Evolutionary conservation across 2,329 filamentous ascomycete species (phyloP).

Genomic region (Dendryphion nanum): DNA sequence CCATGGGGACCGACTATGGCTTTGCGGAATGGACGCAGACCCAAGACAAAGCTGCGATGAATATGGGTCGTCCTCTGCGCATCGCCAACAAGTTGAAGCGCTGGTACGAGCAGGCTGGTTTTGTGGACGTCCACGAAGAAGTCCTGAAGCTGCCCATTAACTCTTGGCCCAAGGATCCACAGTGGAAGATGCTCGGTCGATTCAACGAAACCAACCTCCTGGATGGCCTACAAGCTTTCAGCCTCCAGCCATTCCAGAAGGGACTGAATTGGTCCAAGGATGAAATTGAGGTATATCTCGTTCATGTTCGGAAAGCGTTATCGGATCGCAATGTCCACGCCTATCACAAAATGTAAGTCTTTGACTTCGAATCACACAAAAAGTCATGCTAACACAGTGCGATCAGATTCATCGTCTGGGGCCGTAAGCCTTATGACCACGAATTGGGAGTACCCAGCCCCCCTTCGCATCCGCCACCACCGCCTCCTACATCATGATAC

Average conservation of each 20-base stretch:
- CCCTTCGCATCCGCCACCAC: constrained; percentile 5
- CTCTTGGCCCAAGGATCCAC: constrained; percentile 50
- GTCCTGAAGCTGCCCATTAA: constrained; percentile 55
- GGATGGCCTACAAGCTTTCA: constrained; percentile 45
- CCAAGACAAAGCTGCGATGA: constrained; percentile 46
- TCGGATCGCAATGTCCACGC: constrained; percentile 40
- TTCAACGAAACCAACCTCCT: constrained; percentile 50
- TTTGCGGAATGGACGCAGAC: constrained; percentile 49
- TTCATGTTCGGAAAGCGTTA: constrained; percentile 42
- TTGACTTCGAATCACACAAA: neutral
- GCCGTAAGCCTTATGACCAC: constrained; percentile 13
- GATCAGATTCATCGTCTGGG: constrained; percentile 15
- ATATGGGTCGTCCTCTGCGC: constrained; percentile 48
- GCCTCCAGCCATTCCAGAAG: constrained; percentile 43
- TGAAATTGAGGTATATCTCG: constrained; percentile 47
- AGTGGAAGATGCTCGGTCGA: constrained; percentile 48
- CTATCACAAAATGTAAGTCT: constrained; percentile 44
- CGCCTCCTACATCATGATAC: neutral
- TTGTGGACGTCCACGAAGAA: constrained; percentile 55
- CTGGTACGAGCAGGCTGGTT: constrained; percentile 58
- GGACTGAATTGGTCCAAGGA: constrained; percentile 44
- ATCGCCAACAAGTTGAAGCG: constrained; percentile 54
- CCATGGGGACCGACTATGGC: constrained; percentile 49
- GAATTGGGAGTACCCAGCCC: constrained; percentile 13
- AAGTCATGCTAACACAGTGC: constrained; percentile 1